Percentiles rank a stretch among this genome's conserved stretches.
Evolutionary conservation across 2,329 filamentous ascomycete genomes (phyloP).

Genomic region (Alternaria sp.): DNA sequence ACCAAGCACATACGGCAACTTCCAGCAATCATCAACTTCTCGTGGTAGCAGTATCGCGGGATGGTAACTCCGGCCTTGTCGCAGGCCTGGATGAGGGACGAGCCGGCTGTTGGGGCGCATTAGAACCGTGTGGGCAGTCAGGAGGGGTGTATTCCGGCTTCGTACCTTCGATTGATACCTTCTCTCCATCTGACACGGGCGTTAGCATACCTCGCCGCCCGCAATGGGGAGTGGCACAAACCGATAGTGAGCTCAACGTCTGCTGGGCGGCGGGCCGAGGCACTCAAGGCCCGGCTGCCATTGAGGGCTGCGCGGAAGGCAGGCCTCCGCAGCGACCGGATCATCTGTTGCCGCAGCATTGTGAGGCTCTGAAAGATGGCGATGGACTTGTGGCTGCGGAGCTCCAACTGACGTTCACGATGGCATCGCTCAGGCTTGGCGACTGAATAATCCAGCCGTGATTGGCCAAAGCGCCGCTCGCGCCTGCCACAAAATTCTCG

Average conservation of each 20-base stretch:
- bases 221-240: constrained; percentile 56
- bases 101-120: constrained; percentile 71
- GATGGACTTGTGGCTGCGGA: constrained; percentile 32
- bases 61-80: constrained; percentile 94
- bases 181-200: constrained; percentile 80
- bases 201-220: constrained; percentile 41
- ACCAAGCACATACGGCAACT: constrained; percentile 99
- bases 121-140: constrained; percentile 31
- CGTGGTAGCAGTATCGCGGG: constrained; percentile 98
- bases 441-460: constrained; percentile 30
- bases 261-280: constrained; percentile 76
- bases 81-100: constrained; percentile 97
- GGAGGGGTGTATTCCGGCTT: constrained; percentile 6
- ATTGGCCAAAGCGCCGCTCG: constrained; percentile 39
- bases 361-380: constrained; percentile 44
- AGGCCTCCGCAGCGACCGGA: constrained; percentile 66
- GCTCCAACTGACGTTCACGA: constrained; percentile 33
- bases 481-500: constrained; percentile 36
- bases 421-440: constrained; percentile 24
- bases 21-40: constrained; percentile 99
- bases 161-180: constrained; percentile 95
- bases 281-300: constrained; percentile 80
- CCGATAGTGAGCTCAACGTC: constrained; percentile 98
- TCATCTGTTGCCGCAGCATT: constrained; percentile 70
- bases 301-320: constrained; percentile 59